Evolutionary conservation across 208 protist species (phyloP).

Genomic region (Novymonas esmeraldas): DNA sequence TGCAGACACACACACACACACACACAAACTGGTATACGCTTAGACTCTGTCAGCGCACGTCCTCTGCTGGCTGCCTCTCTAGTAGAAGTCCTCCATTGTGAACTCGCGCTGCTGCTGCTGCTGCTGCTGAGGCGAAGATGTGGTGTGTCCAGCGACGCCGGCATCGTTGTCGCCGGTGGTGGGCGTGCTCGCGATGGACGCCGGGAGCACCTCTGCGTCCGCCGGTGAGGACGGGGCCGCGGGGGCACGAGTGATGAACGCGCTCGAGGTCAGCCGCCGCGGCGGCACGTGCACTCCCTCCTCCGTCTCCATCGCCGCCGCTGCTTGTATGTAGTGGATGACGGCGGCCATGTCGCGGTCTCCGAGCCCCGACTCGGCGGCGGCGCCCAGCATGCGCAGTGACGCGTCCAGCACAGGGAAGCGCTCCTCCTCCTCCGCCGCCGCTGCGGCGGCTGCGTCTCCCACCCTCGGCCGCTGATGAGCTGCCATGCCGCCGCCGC

Average conservation of each 20-base stretch:
- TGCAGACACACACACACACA: slow-evolving; percentile 1
- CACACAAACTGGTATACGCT: not conserved
- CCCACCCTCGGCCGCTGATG: not conserved
- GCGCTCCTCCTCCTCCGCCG: slow-evolving; percentile 53
- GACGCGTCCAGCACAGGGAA: slow-evolving; percentile 81
- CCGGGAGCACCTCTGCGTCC: slow-evolving; percentile 4
- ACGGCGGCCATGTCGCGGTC: slow-evolving; percentile 77
- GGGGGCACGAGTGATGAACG: slow-evolving; percentile 8
- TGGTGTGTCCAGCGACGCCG: not conserved
- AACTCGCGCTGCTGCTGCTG: slow-evolving; percentile 33
- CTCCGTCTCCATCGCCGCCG: slow-evolving; percentile 52
- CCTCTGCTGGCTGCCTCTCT: slow-evolving; percentile 1
- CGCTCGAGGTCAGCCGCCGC: slow-evolving; percentile 14
- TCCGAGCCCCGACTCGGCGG: slow-evolving; percentile 70
- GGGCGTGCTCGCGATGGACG: slow-evolving; percentile 9
- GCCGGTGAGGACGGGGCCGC: no score
- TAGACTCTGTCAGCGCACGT: not conserved
- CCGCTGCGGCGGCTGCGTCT: not conserved
- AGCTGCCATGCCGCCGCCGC: not conserved
- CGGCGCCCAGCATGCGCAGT: slow-evolving; percentile 72
- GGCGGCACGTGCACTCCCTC: slow-evolving; percentile 19
- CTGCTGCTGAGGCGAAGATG: not conserved
- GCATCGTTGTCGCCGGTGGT: not conserved
- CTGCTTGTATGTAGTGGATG: slow-evolving; percentile 83
- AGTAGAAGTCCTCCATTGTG: slow-evolving; percentile 75